Evolutionary conservation across 768 basidiomycete genomes (phyloP).

Genomic region (Phlebiopsis gigantea): DNA sequence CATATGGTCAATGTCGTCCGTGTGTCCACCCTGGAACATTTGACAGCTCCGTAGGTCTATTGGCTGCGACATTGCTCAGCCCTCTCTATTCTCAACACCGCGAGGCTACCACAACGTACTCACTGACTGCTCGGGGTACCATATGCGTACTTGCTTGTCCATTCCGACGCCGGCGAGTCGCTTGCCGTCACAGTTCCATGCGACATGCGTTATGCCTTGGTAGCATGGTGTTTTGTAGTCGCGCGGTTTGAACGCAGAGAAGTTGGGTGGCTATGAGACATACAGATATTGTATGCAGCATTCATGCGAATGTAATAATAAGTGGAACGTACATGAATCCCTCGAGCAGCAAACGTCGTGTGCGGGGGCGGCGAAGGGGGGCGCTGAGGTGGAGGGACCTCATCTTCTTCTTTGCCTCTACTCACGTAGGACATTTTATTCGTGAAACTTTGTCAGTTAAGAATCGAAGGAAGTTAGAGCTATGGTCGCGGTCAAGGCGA

Average conservation of each 20-base stretch:
- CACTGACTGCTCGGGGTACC: slow-evolving; percentile 75
- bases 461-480: neutral
- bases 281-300: neutral
- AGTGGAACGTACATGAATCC: slow-evolving; percentile 61
- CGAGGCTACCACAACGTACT: slow-evolving; percentile 21
- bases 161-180: slow-evolving; percentile 78
- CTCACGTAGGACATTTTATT: neutral
- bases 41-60: too few species aligned
- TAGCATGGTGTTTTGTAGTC: slow-evolving; percentile 62
- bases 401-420: slow-evolving; percentile 36
- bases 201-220: slow-evolving; percentile 68
- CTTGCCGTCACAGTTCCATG: slow-evolving; percentile 83
- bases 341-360: slow-evolving; percentile 63
- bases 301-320: slow-evolving; percentile 7
- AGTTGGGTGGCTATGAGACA: slow-evolving; percentile 57
- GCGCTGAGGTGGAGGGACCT: slow-evolving; percentile 29
- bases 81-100: too few species aligned
- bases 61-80: too few species aligned
- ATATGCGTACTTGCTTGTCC: slow-evolving; percentile 73
- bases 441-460: neutral
- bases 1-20: slow-evolving; percentile 76
- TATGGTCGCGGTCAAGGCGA: neutral
- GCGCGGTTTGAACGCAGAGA: slow-evolving; percentile 75
- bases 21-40: slow-evolving; percentile 68
- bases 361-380: slow-evolving; percentile 71